Percentiles rank a stretch among this genome's conserved stretches.
phyloP scores from a whole-genome alignment of 352 stramenopile genomes.

The Phytophthora uliginosa region DNA sequence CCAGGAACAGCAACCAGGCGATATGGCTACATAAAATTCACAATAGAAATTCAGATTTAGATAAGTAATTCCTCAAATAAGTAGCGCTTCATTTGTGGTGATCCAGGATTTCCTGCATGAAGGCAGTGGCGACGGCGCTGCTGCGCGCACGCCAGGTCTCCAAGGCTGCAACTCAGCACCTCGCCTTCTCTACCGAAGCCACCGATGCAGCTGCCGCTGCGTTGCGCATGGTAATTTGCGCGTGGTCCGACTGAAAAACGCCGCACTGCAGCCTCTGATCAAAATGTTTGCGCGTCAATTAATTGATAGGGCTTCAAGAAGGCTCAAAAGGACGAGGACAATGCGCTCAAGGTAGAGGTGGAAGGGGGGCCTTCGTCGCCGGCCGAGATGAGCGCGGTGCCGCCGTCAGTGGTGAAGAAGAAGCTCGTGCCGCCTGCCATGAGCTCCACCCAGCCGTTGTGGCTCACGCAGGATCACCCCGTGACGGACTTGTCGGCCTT shows the following conservation, averaged over 20 bases:
- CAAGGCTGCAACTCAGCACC: constrained; percentile 18
- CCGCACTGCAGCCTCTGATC: not conserved
- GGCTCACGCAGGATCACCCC: constrained; percentile 77
- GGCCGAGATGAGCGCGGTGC: constrained; percentile 12
- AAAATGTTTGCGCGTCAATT: constrained; percentile 25
- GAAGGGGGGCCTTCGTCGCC: constrained; percentile 4
- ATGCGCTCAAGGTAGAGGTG: constrained; percentile 13
- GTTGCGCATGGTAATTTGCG: constrained; percentile 66
- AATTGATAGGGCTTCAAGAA: constrained; percentile 65
- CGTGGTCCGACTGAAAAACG: not conserved
- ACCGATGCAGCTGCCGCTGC: constrained; percentile 77
- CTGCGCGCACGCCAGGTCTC: constrained; percentile 31
- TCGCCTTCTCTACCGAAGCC: constrained; percentile 71
- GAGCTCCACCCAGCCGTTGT: constrained; percentile 78
- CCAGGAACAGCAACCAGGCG: constrained; percentile 20
- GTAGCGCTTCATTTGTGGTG: constrained; percentile 18
- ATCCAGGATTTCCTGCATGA: constrained; percentile 52
- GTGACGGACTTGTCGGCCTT: constrained; percentile 76
- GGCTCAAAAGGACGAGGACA: constrained; percentile 46
- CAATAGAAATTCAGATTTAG: not conserved
- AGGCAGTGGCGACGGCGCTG: constrained; percentile 44
- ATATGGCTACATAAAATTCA: constrained; percentile 9
- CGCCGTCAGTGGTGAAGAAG: constrained; percentile 23
- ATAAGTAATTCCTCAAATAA: not conserved
- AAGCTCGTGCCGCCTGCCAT: constrained; percentile 53